These are phyloP conservation scores for Ensete glaucum DNA, from an alignment of 176 grass and related monocot species.

Conservation along the genomic window DNA sequence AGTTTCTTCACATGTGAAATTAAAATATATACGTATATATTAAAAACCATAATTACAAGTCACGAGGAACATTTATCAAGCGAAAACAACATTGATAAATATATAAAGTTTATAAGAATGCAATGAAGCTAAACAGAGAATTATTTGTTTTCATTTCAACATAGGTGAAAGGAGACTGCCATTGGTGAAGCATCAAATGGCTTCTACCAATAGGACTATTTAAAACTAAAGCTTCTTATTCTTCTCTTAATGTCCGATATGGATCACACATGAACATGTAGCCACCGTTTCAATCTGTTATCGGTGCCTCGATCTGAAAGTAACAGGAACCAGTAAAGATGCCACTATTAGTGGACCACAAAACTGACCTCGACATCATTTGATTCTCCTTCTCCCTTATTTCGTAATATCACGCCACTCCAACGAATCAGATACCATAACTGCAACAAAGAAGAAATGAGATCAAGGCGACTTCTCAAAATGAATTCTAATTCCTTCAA, in stretches of 20 bases:
- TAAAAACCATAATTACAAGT: too few relatives aligned
- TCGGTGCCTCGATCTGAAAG: too few relatives aligned
- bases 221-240: background rate
- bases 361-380: conserved; percentile 26
- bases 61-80: too few relatives aligned
- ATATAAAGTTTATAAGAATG: too few relatives aligned
- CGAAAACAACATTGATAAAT: too few relatives aligned
- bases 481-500: background rate
- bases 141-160: too few relatives aligned
- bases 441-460: background rate
- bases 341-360: background rate
- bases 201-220: too few relatives aligned
- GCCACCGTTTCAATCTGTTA: background rate
- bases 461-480: background rate
- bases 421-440: background rate
- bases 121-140: too few relatives aligned
- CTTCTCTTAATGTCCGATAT: background rate
- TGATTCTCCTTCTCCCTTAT: background rate
- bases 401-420: background rate
- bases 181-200: too few relatives aligned
- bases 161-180: too few relatives aligned
- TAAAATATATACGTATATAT: too few relatives aligned
- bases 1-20: too few relatives aligned
- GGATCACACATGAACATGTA: background rate
- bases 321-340: background rate